Evolutionary conservation across 108 stramenopile species (phyloP), one percentile per base, ranked within the genome.

Genomic region (Heterococcus sp.): DNA sequence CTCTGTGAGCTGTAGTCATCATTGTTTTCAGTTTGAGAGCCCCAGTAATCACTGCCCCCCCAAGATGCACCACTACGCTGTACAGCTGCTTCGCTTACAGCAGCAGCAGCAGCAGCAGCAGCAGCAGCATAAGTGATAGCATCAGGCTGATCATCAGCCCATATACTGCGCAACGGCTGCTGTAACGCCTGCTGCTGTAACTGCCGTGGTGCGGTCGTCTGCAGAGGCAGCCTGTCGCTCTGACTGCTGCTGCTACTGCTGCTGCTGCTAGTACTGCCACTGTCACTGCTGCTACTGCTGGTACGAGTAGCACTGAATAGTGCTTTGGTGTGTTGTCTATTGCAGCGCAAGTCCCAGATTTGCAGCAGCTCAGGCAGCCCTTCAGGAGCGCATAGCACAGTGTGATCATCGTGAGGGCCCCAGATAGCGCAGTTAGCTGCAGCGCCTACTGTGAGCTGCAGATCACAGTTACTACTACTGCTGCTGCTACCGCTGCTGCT

Each of bases 1-100:
- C 93, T 86, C 0, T 58, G 46, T 21, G 8, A 8, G 29, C n/a
- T 58, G 37, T 29, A 37, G 46, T 29, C 37, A 32, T n/a, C n/a
- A n/a, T n/a, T n/a, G n/a, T n/a, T n/a, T n/a, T n/a, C n/a, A n/a
- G n/a, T n/a, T n/a, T n/a, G n/a, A n/a, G n/a, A n/a, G n/a, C n/a
- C n/a, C n/a, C n/a, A n/a, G n/a, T n/a, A n/a, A n/a, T n/a, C n/a
- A n/a, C n/a, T n/a, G n/a, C n/a, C n/a, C n/a, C n/a, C n/a, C n/a
- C n/a, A n/a, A n/a, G n/a, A n/a, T n/a, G n/a, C n/a, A n/a, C 81
- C 26, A 65, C 65, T 0, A 37, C 36, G 2, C 33, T 40, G 1
- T 28, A 35, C 71, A 11, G 71, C 78, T n/a, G 34, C 75, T 2
- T 2, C 71, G 21, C 37, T 76, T 11, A 69, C 39, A 26, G 37